Percentiles rank a stretch among this genome's conserved stretches.
These are phyloP conservation scores for Xylariaceae sp. DNA, from an alignment of 2,329 filamentous ascomycete species.

Conservation along the genomic window DNA sequence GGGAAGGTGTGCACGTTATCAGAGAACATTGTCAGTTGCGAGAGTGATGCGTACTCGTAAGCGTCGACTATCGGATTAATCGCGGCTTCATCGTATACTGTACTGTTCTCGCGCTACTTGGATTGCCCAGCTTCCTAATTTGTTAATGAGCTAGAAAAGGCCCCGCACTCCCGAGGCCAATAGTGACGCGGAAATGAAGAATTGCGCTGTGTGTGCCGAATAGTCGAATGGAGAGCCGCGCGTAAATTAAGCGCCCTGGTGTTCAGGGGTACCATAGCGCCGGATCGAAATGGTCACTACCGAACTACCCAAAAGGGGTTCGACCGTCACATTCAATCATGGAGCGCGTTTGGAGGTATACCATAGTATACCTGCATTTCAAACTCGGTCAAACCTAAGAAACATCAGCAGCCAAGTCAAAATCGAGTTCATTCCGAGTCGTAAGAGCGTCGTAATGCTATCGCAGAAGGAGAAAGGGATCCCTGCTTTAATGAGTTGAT, in stretches of 20 bases:
- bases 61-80: neutral
- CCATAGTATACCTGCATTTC: too few species aligned
- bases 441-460: constrained; percentile 1
- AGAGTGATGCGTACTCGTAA: neutral
- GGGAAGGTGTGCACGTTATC: neutral
- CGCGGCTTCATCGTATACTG: neutral
- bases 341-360: neutral
- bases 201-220: neutral
- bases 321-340: neutral
- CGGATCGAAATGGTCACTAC: neutral
- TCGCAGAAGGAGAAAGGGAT: neutral
- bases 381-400: neutral
- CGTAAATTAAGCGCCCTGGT: neutral
- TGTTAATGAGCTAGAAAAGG: neutral
- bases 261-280: neutral
- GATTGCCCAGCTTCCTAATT: neutral
- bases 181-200: neutral
- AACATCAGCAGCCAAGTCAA: neutral
- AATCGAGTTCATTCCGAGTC: neutral
- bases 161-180: neutral
- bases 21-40: neutral
- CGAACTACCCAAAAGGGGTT: neutral
- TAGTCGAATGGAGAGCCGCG: neutral
- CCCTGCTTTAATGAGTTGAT: neutral
- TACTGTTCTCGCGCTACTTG: neutral